Evolutionary conservation across 345 rosid species (phyloP), one percentile per base, ranked within the genome.

Genomic region (Salix exigua): DNA sequence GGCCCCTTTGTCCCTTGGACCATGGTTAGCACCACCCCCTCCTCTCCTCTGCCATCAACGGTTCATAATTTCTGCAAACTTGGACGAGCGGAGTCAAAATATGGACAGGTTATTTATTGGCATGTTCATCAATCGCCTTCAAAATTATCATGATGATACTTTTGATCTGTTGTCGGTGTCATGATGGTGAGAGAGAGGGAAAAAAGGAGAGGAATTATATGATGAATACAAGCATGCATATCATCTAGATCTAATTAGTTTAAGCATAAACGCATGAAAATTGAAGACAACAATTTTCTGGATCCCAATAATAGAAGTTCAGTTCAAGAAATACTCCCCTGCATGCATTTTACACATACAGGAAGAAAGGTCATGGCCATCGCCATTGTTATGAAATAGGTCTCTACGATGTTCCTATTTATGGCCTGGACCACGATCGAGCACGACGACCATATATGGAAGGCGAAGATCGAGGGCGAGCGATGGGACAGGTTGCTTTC

Each of bases 1-100:
- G 86, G 84, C 75, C 10, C 77, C 30, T 82, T 78, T 80, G 82
- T 72, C 83, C 30, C 62, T 42, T 65, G 65, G 63, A 74, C 70
- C 77, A 28, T 44, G 19, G 60, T 30, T 73, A 25, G 3, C 75
- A 55, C 66, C 35, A 7, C 33, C 9, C 2, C 58, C 58, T 6
- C 69, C 5, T 33, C 37, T 33, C 67, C 69, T 13, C 3, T 30
- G 14, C 18, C 64, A 64, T 38, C 70, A 46, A 74, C 70, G 62
- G 46, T 64, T 19, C 70, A 28, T 3, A 17, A 28, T 5, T 13
- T 7, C 19, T 44, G 37, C 25, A n/a, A 6, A 13, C 25, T 44
- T 65, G 17, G 10, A 19, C 19, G 9, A 51, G 23, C 23, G 50
- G 14, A 17, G 66, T 62, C 66, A 62, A 62, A 62, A 25, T 13